phyloP scores from a whole-genome alignment of 345 rosid species.

The Lumnitzera littorea region DNA sequence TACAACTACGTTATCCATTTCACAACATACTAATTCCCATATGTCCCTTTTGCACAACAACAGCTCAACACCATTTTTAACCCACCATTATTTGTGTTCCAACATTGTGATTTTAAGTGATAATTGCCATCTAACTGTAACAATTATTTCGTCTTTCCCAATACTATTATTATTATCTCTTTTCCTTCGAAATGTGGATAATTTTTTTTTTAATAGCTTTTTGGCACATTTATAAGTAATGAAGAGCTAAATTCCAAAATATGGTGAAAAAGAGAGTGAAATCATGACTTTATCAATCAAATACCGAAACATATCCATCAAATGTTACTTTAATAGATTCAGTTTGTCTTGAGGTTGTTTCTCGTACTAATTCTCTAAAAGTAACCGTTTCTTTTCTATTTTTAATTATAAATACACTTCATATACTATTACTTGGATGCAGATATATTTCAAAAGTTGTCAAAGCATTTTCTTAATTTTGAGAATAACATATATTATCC shows the following conservation, averaged over 20 bases:
- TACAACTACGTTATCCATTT: constrained; percentile 7
- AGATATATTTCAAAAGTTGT: too few relatives aligned
- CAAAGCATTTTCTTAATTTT: too few relatives aligned
- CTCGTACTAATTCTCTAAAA: too few relatives aligned
- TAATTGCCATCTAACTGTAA: too few relatives aligned
- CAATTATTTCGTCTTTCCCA: too few relatives aligned
- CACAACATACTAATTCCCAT: constrained; percentile 4
- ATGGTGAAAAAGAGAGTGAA: background rate
- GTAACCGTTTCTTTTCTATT: too few relatives aligned
- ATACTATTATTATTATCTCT: background rate
- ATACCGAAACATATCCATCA: too few relatives aligned
- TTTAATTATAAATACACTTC: too few relatives aligned
- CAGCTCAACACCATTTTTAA: constrained; percentile 37
- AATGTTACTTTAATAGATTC: too few relatives aligned
- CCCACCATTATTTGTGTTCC: constrained; percentile 51
- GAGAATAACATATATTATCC: too few relatives aligned
- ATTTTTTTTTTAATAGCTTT: background rate
- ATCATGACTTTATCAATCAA: constrained; percentile 19
- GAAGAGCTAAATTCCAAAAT: constrained; percentile 21
- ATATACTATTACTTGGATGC: too few relatives aligned
- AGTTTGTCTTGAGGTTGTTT: too few relatives aligned
- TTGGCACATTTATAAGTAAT: constrained; percentile 14
- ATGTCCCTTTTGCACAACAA: background rate
- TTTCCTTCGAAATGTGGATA: background rate
- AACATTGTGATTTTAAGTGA: constrained; percentile 13